A percentile compares a stretch with the other conserved stretches of the same genome.
These are phyloP conservation scores for Dryas octopetala DNA, from an alignment of 306 rosid species.

Conservation along the genomic window DNA sequence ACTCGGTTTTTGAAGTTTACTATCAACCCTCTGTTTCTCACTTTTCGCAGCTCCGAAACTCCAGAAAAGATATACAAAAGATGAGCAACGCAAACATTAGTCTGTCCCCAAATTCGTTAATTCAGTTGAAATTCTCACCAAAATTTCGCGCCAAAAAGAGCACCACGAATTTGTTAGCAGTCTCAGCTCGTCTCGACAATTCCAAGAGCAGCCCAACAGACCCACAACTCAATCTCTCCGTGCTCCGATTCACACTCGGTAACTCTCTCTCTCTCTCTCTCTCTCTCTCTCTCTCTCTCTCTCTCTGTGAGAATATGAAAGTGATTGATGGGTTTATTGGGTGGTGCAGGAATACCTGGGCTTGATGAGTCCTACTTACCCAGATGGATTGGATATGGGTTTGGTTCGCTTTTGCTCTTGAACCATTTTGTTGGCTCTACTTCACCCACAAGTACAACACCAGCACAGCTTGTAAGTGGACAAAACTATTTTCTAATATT, in stretches of 20 bases:
- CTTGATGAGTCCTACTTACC: slow-evolving; percentile 92
- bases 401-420: slow-evolving; percentile 74
- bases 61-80: not conserved
- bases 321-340: slow-evolving; percentile 9
- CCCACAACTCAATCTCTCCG: slow-evolving; percentile 74
- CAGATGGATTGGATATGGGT: slow-evolving; percentile 94
- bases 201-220: slow-evolving; percentile 40
- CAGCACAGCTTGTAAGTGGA: slow-evolving; percentile 60
- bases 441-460: slow-evolving; percentile 42
- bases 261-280: slow-evolving; percentile 19
- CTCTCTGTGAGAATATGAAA: not conserved
- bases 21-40: not conserved
- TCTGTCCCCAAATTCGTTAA: slow-evolving; percentile 32
- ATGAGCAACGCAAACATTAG: slow-evolving; percentile 32
- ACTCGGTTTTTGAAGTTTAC: not conserved
- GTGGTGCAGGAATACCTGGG: slow-evolving; percentile 75
- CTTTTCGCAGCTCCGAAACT: slow-evolving; percentile 17
- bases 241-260: slow-evolving; percentile 93
- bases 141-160: slow-evolving; percentile 31
- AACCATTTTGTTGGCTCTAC: slow-evolving; percentile 71
- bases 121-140: slow-evolving; percentile 26
- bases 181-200: slow-evolving; percentile 56
- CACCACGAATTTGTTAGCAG: slow-evolving; percentile 22
- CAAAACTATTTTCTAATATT: not conserved
- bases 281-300: slow-evolving; percentile 12